Percentiles rank a stretch among this genome's conserved stretches.
Evolutionary conservation across 164 flowering plant genomes (phyloP).

Genomic region (Hamamelis virginiana): DNA sequence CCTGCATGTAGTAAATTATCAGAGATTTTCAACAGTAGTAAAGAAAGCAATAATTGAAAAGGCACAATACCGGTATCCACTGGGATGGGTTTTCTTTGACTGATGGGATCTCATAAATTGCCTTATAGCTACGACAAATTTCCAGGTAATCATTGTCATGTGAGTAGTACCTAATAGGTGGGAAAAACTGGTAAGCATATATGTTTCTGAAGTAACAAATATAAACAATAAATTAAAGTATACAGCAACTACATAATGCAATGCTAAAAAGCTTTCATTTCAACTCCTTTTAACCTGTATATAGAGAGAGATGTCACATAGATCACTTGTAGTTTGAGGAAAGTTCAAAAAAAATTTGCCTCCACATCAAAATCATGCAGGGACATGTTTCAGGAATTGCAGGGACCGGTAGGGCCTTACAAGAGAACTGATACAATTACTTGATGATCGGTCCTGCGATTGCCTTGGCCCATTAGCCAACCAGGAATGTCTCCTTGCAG

Average conservation of each 20-base stretch:
- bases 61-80: slow-evolving; percentile 74
- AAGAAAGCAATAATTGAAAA: neutral
- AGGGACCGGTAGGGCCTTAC: too few species aligned
- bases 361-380: too few species aligned
- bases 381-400: too few species aligned
- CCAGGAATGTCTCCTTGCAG: too few species aligned
- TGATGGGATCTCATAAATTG: slow-evolving; percentile 89
- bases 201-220: neutral
- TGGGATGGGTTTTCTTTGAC: slow-evolving; percentile 67
- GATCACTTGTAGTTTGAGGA: too few species aligned
- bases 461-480: too few species aligned
- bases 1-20: slow-evolving; percentile 33
- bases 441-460: too few species aligned
- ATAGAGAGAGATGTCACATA: too few species aligned
- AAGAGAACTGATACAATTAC: too few species aligned
- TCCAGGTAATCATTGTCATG: slow-evolving; percentile 91
- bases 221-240: neutral
- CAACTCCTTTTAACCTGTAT: too few species aligned
- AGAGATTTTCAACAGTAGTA: slow-evolving; percentile 9
- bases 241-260: neutral
- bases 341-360: too few species aligned
- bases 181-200: neutral
- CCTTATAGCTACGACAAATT: slow-evolving; percentile 87
- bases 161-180: slow-evolving; percentile 58
- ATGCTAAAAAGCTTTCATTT: too few species aligned